A percentile compares a stretch with the other conserved stretches of the same genome.
Evolutionary conservation across 495 filamentous ascomycete species (phyloP).

Genomic region (Neurospora sp.): DNA sequence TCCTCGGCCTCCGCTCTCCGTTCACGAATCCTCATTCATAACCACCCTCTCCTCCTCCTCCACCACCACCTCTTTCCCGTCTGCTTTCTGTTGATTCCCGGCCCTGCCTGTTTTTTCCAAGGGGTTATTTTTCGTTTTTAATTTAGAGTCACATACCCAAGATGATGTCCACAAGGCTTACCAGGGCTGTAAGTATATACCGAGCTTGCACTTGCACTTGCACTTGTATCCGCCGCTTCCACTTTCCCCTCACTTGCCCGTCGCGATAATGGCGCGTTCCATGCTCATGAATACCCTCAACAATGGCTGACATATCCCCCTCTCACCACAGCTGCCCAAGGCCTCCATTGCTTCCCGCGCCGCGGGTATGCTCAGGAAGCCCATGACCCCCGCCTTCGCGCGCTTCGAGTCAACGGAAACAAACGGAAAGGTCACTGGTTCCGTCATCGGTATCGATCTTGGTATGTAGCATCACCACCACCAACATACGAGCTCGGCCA

Average conservation of each 20-base stretch:
- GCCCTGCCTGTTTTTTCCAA: slow-evolving; percentile 17
- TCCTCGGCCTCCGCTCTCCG: slow-evolving; percentile 9
- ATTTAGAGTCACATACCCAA: slow-evolving; percentile 34
- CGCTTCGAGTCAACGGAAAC: slow-evolving; percentile 62
- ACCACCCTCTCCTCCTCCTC: slow-evolving; percentile 7
- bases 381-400: slow-evolving; percentile 39
- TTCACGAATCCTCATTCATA: slow-evolving; percentile 17
- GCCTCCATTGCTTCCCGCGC: slow-evolving; percentile 44
- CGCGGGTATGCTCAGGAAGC: slow-evolving; percentile 43
- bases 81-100: slow-evolving; percentile 20
- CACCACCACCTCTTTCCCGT: slow-evolving; percentile 23
- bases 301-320: background rate
- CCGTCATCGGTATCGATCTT: slow-evolving; percentile 97
- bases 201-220: slow-evolving; percentile 2
- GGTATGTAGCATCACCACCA: slow-evolving; percentile 47
- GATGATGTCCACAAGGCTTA: slow-evolving; percentile 56
- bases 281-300: slow-evolving; percentile 6
- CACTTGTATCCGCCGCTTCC: background rate
- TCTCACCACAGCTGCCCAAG: slow-evolving; percentile 40
- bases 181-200: slow-evolving; percentile 52
- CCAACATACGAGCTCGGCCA: background rate
- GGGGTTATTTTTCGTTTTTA: slow-evolving; percentile 17
- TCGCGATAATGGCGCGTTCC: background rate
- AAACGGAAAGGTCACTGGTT: slow-evolving; percentile 78
- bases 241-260: slow-evolving; percentile 10